Conservation (phyloP, 148 eudicot genomes). For the Rhododendron kiyosumense region DNA sequence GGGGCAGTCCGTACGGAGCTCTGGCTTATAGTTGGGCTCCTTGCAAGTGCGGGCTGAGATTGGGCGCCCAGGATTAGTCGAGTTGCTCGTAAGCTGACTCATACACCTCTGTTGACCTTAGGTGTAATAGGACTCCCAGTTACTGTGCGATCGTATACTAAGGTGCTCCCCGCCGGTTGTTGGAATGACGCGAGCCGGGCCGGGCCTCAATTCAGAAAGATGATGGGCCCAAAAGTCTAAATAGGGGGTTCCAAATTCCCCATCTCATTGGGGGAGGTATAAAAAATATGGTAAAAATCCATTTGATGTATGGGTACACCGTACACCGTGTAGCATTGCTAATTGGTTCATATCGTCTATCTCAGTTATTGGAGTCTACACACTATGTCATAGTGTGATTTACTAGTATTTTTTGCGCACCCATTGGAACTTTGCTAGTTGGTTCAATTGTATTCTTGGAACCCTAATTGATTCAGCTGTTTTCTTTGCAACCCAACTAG, state of each 20-base stretch:
- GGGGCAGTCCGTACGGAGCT: not conserved
- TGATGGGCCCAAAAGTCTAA: too few relatives aligned
- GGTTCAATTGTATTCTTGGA: not conserved
- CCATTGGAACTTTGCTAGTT: not conserved
- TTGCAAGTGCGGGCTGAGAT: too few relatives aligned
- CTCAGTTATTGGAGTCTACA: not conserved
- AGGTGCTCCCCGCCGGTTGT: too few relatives aligned
- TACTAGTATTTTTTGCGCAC: not conserved
- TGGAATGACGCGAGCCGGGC: too few relatives aligned
- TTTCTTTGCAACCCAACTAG: not conserved
- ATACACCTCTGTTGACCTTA: too few relatives aligned
- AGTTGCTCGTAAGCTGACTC: not conserved
- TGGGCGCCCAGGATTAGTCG: too few relatives aligned
- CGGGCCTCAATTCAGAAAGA: too few relatives aligned
- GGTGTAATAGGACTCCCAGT: too few relatives aligned
- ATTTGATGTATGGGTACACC: not conserved
- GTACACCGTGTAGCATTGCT: not conserved
- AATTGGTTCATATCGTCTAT: not conserved
- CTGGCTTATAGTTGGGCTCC: too few relatives aligned
- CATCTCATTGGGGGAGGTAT: not conserved
- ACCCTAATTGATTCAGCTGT: not conserved
- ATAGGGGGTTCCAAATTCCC: too few relatives aligned
- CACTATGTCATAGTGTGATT: not conserved
- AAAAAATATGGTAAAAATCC: not conserved
- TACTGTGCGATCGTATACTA: too few relatives aligned